Conservation (phyloP, 768 basidiomycete genomes). For the Trametes punicea region DNA sequence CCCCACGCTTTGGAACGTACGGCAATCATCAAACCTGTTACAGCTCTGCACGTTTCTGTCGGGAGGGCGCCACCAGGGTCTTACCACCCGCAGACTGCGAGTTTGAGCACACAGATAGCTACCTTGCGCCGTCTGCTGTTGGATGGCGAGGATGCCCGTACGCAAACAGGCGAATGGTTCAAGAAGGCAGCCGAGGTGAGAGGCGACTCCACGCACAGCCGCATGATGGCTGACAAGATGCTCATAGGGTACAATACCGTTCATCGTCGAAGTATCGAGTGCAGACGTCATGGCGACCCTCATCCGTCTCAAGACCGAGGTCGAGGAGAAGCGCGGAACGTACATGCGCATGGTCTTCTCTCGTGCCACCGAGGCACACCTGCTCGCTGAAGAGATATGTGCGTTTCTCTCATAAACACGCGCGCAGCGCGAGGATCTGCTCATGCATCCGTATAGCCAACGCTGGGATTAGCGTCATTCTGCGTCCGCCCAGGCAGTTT, state of each 20-base stretch:
- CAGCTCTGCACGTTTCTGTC: conserved; percentile 44
- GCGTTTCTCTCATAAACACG: conserved; percentile 33
- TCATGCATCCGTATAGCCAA: background rate
- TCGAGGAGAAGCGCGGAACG: conserved; percentile 44
- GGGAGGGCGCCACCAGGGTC: conserved; percentile 26
- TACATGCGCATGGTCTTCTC: conserved; percentile 57
- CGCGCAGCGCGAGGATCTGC: too few relatives aligned
- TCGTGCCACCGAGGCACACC: conserved; percentile 63
- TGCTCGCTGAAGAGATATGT: conserved; percentile 67
- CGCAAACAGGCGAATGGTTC: conserved; percentile 34
- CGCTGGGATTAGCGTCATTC: conserved; percentile 38
- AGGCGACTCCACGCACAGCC: conserved; percentile 6
- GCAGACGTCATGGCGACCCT: conserved; percentile 83
- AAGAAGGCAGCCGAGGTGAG: conserved; percentile 34
- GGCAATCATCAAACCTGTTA: conserved; percentile 42
- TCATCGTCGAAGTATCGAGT: conserved; percentile 71
- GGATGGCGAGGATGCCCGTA: conserved; percentile 31
- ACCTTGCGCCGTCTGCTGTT: conserved; percentile 65
- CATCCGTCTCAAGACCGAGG: conserved; percentile 62
- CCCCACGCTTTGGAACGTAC: conserved; percentile 37
- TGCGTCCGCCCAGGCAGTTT: conserved; percentile 58
- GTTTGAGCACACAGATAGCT: conserved; percentile 81
- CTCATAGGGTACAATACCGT: conserved; percentile 59
- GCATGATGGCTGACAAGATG: background rate
- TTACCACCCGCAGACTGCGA: conserved; percentile 28